Evolutionary conservation across 2,329 filamentous ascomycete genomes (phyloP), one percentile per base, ranked within the genome.

Genomic region (Dactylonectria estremocensis): DNA sequence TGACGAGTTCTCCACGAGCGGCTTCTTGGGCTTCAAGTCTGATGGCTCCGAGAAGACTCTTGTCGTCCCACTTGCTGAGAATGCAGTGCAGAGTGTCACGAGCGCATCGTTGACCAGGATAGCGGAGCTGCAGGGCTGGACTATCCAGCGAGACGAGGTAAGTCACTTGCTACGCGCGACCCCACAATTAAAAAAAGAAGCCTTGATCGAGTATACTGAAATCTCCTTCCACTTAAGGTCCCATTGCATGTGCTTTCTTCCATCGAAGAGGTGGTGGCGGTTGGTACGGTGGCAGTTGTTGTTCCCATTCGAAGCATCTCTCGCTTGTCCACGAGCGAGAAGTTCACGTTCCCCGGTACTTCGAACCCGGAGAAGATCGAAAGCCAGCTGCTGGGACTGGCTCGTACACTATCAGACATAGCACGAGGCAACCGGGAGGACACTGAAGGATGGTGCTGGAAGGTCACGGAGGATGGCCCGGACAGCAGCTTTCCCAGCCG

Each of bases 401-500:
- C 46, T 18, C 46, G 46, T 20, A 18, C 20, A 24, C 20, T 50
- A 24, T 18, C 13, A 18, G 46, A 18, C 18, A 50, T 50, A 13
- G 18, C 20, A 50, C 46, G 46, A 13, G 46, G 46, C 20, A 18
- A 50, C 18, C 10, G n/a, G 10, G n/a, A 50, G 46, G 46, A 50
- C 24, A 24, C 24, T 13, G 18, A 50, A 18, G 46, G 46, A 11
- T 50, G 46, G 46, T 50, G 46, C 46, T 50, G 46, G 46, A 50
- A 50, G 46, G 46, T 50, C 24, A 50, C 46, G 10, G 46, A 33
- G 31, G 6, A 33, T 33, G 31, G 31, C 31, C 31, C 31, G 31
- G 31, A 33, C 31, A 33, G 31, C 31, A 33, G 31, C 31, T 33
- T 33, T 33, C 31, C 31, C 31, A 33, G 31, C 31, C 31, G 31